phyloP scores from a whole-genome alignment of 768 basidiomycete species.

The Stropharia rugosoannulata region DNA sequence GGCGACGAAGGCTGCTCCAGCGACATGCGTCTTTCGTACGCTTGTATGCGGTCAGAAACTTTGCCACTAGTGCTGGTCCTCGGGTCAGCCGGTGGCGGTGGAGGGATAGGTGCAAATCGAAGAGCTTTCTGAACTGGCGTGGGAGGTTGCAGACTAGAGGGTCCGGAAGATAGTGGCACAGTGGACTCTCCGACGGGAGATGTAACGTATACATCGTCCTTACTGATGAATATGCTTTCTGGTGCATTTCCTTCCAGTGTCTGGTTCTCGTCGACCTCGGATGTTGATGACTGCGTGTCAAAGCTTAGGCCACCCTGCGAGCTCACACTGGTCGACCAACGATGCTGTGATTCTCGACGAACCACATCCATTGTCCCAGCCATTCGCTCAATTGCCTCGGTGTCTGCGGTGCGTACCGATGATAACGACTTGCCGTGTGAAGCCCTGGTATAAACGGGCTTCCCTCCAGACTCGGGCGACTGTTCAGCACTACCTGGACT shows the following conservation, averaged over 20 bases:
- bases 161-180: neutral
- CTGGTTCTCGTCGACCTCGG: slow-evolving; percentile 8
- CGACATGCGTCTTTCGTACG: slow-evolving; percentile 60
- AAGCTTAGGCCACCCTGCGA: slow-evolving; percentile 30
- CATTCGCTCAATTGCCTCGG: slow-evolving; percentile 65
- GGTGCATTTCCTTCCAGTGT: neutral
- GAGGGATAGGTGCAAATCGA: slow-evolving; percentile 1
- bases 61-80: slow-evolving; percentile 2
- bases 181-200: slow-evolving; percentile 33
- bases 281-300: slow-evolving; percentile 20
- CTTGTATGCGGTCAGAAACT: slow-evolving; percentile 52
- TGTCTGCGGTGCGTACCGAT: slow-evolving; percentile 64
- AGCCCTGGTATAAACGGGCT: slow-evolving; percentile 28
- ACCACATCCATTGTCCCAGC: slow-evolving; percentile 70
- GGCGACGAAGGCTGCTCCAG: slow-evolving; percentile 35
- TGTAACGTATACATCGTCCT: slow-evolving; percentile 18
- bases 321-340: slow-evolving; percentile 26
- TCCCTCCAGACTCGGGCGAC: neutral
- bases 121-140: slow-evolving; percentile 4
- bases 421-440: slow-evolving; percentile 49
- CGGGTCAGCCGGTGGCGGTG: slow-evolving; percentile 6
- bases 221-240: neutral
- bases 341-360: slow-evolving; percentile 43
- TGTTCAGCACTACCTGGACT: slow-evolving; percentile 11
- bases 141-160: slow-evolving; percentile 5